Evolutionary conservation across 2,329 filamentous ascomycete genomes (phyloP), one percentile per base, ranked within the genome.

Genomic region (Geosmithia flava): DNA sequence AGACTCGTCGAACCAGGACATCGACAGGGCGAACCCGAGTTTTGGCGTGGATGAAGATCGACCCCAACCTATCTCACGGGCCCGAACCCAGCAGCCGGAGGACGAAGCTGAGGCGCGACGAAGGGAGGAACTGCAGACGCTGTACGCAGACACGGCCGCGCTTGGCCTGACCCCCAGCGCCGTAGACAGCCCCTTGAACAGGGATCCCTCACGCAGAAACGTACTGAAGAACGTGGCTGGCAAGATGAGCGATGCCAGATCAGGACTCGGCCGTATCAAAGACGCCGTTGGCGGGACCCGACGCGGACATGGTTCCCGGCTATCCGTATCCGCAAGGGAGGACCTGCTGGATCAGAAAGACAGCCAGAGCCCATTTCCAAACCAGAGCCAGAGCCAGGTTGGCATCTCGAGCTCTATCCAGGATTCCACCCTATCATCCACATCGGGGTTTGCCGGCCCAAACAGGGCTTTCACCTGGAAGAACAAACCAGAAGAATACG

Each of bases 211-310:
- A 20, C 77, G 81, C 29, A 81, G 76, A 54, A 77, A 78, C 0
- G 76, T 88, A 16, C 85, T 90, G 62, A 93, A 87, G 61, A 85
- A 82, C 51, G 86, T 93, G 16, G 84, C 84, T 2, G 86, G 79
- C 5, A 84, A 85, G 54, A 84, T 87, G 60, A 85, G 78, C 52
- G 88, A 94, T 63, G 86, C 88, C 44, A 81, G 85, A 44, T 88
- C 84, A 49, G 88, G 89, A 0, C 75, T 95, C 49, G 86, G 85
- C 2, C 81, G 87, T 37, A 89, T 96, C 61, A 90, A 90, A 59
- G 88, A 91, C 59, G 87, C 82, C 2, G 85, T 95, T 37, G 86
- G 87, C 1, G 71, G 72, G 15, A 68, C 67, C 11, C 60, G 72
- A n/a, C 71, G 71, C 53, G 73, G 75, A 2, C 77, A 83, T 51